Evolutionary conservation across 2,329 filamentous ascomycete species (phyloP).

Genomic region (Pseudopyricularia javanii): DNA sequence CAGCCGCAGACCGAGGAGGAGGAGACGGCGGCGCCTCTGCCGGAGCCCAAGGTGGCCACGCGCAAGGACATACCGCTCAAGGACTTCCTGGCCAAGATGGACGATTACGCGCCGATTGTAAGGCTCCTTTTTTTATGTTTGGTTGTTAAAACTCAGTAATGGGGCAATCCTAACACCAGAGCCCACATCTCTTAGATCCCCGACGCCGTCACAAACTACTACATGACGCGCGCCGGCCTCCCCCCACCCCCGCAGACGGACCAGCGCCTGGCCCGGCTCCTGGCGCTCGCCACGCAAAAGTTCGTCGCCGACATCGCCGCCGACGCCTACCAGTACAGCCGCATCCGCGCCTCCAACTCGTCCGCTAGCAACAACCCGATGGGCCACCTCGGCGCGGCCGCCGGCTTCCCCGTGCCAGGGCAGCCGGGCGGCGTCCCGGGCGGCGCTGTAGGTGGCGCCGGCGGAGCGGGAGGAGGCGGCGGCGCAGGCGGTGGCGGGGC

Average conservation of each 20-base stretch:
- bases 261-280: slow-evolving; percentile 77
- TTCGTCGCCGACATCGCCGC: slow-evolving; percentile 97
- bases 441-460: slow-evolving; percentile 29
- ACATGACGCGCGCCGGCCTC: slow-evolving; percentile 89
- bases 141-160: neutral
- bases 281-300: slow-evolving; percentile 96
- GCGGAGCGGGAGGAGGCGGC: slow-evolving; percentile 14
- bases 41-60: slow-evolving; percentile 55
- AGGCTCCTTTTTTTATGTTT: slow-evolving; percentile 14
- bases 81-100: slow-evolving; percentile 92
- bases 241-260: slow-evolving; percentile 87
- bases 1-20: slow-evolving; percentile 2
- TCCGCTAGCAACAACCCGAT: slow-evolving; percentile 81
- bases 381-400: slow-evolving; percentile 63
- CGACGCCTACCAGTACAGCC: slow-evolving; percentile 94
- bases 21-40: slow-evolving; percentile 7
- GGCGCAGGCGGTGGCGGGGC: slow-evolving; percentile 34
- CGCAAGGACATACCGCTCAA: slow-evolving; percentile 88
- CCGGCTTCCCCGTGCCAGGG: slow-evolving; percentile 54
- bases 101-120: slow-evolving; percentile 96
- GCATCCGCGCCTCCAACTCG: slow-evolving; percentile 86
- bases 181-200: slow-evolving; percentile 59
- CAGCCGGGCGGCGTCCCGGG: slow-evolving; percentile 22
- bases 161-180: neutral
- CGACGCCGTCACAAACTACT: slow-evolving; percentile 95